Base-by-base conservation (phyloP, 2,329 filamentous ascomycete genomes). In the Trichophyton rubrum region DNA sequence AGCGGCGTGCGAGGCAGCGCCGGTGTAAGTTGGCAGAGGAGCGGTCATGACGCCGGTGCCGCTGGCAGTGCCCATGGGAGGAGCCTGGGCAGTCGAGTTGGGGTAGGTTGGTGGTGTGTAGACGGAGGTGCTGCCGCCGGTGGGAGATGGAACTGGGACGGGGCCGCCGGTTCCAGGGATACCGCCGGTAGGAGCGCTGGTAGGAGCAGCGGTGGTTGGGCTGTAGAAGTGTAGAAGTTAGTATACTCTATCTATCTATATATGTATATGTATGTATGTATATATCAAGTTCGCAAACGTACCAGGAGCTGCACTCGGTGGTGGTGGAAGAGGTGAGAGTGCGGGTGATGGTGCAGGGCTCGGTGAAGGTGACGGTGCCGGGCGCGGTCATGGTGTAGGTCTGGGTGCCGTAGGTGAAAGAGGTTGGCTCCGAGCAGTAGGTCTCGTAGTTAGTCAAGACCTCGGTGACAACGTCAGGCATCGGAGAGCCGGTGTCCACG, bases 301-400 rank as follows among this genome's bases (percentile, higher is more conserved):
- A 75, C 73, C 74, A 75, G 67, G 71, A 64, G 68, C 70, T 69
- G 70, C 74, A 76, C 67, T 71, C 67, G 65, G 72, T 73, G 65
- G 85, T 78, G 67, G 79, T 83, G 64, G 84, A 71, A 60, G 79
- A 79, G 65, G 71, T 67, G 66, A 80, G 72, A 63, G 82, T 77
- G 69, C 77, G 74, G 59, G 78, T 80, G 66, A 83, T 77, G 56
- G 79, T 88, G 84, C 84, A 87, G 68, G 85, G 82, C 80, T 86
- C 78, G 68, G 83, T 83, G 79, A 88, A 82, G 77, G 85, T 88
- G 74, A 87, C 74, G 72, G 83, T 85, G 72, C 84, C 85, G 71
- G 85, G 75, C 81, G 80, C 77, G 66, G 84, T 84, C 75, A 89
- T 78, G 68, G 81, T 86, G 80, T 87, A 88, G 75, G 85, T 88